phyloP scores from a whole-genome alignment of 1,284 basidiomycete species.

The Leccinum fuscescens region DNA sequence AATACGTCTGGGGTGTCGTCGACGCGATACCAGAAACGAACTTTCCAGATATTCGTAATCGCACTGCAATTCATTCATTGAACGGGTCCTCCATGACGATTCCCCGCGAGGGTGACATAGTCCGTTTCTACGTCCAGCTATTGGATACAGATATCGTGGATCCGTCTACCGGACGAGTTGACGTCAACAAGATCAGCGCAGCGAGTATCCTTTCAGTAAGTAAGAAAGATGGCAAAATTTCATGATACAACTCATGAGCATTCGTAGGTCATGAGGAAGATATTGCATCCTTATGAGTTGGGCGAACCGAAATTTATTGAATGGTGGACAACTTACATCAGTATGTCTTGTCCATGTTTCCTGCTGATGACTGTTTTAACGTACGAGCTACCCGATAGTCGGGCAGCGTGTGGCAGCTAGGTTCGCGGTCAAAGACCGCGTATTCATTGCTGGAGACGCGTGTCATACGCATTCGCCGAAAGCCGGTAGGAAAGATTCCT shows the following conservation, averaged over 20 bases:
- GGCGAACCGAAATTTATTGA: neutral
- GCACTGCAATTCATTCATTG: neutral
- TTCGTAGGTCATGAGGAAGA: conserved; percentile 54
- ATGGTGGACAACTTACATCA: neutral
- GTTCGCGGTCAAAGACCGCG: neutral
- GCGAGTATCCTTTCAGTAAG: conserved; percentile 51
- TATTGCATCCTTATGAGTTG: conserved; percentile 37
- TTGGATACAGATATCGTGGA: conserved; percentile 49
- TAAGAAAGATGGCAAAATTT: neutral
- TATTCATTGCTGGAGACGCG: conserved; percentile 1
- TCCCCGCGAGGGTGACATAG: conserved; percentile 66
- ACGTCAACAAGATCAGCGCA: conserved; percentile 54
- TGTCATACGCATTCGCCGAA: conserved; percentile 1
- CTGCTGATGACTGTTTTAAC: neutral
- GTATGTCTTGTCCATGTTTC: neutral
- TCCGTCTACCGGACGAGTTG: conserved; percentile 15
- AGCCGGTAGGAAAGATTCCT: neutral
- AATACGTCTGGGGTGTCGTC: neutral
- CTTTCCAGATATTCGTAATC: conserved; percentile 1
- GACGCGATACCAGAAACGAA: neutral
- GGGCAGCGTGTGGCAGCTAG: neutral
- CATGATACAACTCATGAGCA: neutral
- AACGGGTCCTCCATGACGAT: neutral
- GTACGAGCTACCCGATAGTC: neutral
- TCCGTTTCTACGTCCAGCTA: conserved; percentile 74